Percentiles rank a stretch among this genome's conserved stretches.
Conservation (phyloP, 352 stramenopile genomes). For the Ophiocytium majus region DNA sequence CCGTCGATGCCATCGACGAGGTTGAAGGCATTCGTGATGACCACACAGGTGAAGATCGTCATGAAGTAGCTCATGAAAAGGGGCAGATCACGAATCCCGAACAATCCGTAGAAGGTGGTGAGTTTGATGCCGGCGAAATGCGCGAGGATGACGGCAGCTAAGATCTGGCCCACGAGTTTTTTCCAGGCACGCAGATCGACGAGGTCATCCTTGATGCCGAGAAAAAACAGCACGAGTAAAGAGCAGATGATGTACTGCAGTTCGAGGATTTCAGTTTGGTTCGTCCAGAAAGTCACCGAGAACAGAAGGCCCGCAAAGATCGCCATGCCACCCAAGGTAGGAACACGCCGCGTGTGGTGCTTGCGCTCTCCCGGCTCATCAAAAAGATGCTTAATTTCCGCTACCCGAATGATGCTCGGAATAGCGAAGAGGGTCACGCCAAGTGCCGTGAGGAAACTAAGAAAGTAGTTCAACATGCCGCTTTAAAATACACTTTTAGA, state of each 20-base stretch:
- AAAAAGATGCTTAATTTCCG: background rate
- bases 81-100: background rate
- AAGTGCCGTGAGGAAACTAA: background rate
- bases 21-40: background rate
- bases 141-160: background rate
- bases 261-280: too few relatives aligned
- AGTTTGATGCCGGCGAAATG: background rate
- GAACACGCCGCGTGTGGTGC: background rate
- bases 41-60: background rate
- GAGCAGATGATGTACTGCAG: background rate
- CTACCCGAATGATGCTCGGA: background rate
- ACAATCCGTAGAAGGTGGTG: background rate
- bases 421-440: background rate
- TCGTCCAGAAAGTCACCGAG: background rate
- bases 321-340: background rate
- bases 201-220: background rate
- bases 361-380: background rate
- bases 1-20: background rate
- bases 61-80: background rate
- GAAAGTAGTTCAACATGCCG: too few relatives aligned
- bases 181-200: background rate
- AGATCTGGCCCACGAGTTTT: background rate
- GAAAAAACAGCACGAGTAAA: background rate
- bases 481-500: too few relatives aligned
- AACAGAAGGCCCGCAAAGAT: background rate